Percentiles rank a stretch among this genome's conserved stretches.
These are phyloP conservation scores for Gracilaria domingensis DNA, from an alignment of 23 red algal species.

Conservation along the genomic window DNA sequence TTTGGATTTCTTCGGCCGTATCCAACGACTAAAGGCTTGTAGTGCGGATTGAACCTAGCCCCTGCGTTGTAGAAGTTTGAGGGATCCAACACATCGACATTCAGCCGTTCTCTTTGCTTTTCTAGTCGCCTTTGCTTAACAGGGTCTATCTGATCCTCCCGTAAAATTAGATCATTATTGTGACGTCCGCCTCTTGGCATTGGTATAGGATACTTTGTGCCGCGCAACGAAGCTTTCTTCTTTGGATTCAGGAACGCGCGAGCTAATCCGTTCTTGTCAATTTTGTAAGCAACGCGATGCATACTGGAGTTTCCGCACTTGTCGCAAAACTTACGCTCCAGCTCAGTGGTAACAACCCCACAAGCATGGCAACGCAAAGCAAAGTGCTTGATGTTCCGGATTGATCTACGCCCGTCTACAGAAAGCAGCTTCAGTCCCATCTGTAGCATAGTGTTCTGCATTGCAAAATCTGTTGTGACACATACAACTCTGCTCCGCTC, in stretches of 20 bases:
- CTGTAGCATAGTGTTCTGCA: conserved; percentile 95
- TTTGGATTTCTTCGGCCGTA: conserved; percentile 81
- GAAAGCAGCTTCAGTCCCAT: conserved; percentile 89
- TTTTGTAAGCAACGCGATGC: conserved; percentile 70
- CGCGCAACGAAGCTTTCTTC: conserved; percentile 55
- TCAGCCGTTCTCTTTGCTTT: conserved; percentile 55
- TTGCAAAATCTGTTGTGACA: conserved; percentile 94
- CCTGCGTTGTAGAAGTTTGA: conserved; percentile 85
- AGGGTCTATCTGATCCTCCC: conserved; percentile 84
- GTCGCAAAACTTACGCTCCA: conserved; percentile 81
- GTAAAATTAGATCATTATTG: conserved; percentile 83
- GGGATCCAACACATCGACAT: conserved; percentile 80
- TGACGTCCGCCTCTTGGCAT: conserved; percentile 83
- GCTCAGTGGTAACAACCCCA: conserved; percentile 65
- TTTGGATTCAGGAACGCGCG: conserved; percentile 66
- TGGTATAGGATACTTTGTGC: conserved; percentile 95
- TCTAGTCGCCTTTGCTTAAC: conserved; percentile 42
- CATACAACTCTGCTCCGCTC: conserved; percentile 61
- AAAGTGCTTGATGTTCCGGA: conserved; percentile 68
- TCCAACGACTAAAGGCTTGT: conserved; percentile 67
- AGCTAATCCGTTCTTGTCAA: conserved; percentile 77
- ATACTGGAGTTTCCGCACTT: conserved; percentile 83
- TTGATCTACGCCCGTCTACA: conserved; percentile 81
- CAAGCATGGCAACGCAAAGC: conserved; percentile 86
- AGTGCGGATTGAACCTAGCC: conserved; percentile 61